Evolutionary conservation across 2,329 filamentous ascomycete genomes (phyloP).

Genomic region (Aspergillus neoniger): DNA sequence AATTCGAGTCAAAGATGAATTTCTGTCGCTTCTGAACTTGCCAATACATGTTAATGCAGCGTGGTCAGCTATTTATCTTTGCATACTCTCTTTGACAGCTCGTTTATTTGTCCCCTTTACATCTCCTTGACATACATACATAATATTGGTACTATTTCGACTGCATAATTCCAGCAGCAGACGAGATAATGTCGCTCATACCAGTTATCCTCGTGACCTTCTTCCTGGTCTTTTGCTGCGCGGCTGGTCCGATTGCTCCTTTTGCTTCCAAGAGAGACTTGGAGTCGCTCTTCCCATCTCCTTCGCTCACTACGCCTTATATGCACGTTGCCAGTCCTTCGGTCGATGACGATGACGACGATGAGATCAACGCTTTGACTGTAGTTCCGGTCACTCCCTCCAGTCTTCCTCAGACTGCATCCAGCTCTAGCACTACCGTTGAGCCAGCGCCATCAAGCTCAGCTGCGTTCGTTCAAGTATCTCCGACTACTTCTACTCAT

Average conservation of each 20-base stretch:
- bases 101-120: background rate
- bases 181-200: slow-evolving; percentile 8
- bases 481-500: background rate
- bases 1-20: background rate
- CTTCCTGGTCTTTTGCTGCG: slow-evolving; percentile 14
- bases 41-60: background rate
- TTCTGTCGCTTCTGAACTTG: slow-evolving; percentile 1
- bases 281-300: background rate
- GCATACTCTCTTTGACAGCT: slow-evolving; percentile 11
- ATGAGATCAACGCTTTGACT: background rate
- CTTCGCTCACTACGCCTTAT: background rate
- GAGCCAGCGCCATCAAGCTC: background rate
- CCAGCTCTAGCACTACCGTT: background rate
- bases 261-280: slow-evolving; percentile 11
- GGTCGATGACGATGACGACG: background rate
- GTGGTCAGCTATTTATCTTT: background rate
- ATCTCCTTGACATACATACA: too few relatives aligned
- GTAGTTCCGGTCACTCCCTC: slow-evolving; percentile 4
- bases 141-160: background rate
- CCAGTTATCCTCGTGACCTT: slow-evolving; percentile 8
- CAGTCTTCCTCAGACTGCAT: background rate
- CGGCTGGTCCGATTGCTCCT: slow-evolving; percentile 30
- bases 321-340: background rate
- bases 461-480: background rate
- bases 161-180: background rate